Evolutionary conservation across 257 asterid genomes (phyloP).

Genomic region (Perilla frutescens): DNA sequence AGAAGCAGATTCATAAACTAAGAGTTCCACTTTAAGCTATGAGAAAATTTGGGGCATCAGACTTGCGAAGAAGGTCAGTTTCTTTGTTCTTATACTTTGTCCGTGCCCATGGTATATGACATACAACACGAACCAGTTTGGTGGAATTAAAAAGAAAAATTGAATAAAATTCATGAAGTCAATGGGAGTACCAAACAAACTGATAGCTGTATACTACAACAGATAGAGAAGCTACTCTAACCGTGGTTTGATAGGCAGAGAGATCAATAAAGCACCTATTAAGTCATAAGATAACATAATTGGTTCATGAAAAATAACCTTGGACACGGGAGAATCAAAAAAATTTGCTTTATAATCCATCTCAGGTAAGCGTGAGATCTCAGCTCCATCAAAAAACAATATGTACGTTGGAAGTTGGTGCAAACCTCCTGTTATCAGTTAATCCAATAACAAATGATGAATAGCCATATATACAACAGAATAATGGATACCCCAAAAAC

Average conservation of each 20-base stretch:
- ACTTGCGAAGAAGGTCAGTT: no score
- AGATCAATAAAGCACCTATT: neutral
- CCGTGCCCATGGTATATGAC: no score
- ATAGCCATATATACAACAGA: conserved; percentile 8
- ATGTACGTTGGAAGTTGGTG: conserved; percentile 79
- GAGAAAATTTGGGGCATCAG: neutral
- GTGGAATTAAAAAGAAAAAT: conserved; percentile 19
- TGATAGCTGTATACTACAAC: neutral
- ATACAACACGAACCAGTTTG: neutral
- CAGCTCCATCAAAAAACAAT: conserved; percentile 74
- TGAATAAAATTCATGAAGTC: no score
- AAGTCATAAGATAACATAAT: neutral
- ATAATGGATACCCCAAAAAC: neutral
- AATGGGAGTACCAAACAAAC: neutral
- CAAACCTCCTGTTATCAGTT: conserved; percentile 59
- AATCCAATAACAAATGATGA: conserved; percentile 36
- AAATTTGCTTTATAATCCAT: conserved; percentile 57
- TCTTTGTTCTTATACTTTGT: no score
- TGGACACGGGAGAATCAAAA: conserved; percentile 65
- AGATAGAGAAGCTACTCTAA: neutral
- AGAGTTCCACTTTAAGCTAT: no score
- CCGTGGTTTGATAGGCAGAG: conserved; percentile 3
- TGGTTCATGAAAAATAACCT: conserved; percentile 52
- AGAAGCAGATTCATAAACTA: no score
- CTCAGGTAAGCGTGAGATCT: conserved; percentile 66